phyloP scores from a whole-genome alignment of 805 yeast genomes.

The Starmerella apis region DNA sequence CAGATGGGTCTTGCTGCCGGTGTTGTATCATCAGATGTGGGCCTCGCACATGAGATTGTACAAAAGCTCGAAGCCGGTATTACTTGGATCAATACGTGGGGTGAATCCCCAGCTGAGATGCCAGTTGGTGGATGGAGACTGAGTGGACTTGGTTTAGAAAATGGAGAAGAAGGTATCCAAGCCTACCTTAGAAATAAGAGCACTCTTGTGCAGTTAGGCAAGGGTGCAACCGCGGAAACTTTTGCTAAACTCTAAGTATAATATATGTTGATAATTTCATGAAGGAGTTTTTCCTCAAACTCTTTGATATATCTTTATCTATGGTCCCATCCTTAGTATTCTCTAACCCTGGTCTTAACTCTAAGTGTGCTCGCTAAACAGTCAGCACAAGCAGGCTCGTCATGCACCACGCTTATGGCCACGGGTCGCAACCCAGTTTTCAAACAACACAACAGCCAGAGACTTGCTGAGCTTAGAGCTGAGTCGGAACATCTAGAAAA shows the following conservation, averaged over 20 bases:
- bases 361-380: no score
- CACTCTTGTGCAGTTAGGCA: slow-evolving; percentile 49
- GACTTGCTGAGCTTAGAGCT: no score
- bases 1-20: slow-evolving; percentile 72
- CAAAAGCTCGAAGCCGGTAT: slow-evolving; percentile 51
- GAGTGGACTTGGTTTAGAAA: slow-evolving; percentile 68
- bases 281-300: no score
- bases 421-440: no score
- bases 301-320: no score
- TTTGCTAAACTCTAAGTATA: slow-evolving; percentile 12
- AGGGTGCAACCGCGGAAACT: slow-evolving; percentile 16
- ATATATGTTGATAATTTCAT: no score
- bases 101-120: slow-evolving; percentile 50
- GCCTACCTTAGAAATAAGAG: slow-evolving; percentile 65
- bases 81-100: slow-evolving; percentile 56
- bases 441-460: no score
- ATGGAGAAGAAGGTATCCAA: slow-evolving; percentile 60
- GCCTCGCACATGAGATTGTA: slow-evolving; percentile 53
- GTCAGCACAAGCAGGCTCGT: no score
- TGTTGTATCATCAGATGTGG: slow-evolving; percentile 56
- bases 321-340: no score
- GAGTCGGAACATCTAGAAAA: no score
- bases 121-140: slow-evolving; percentile 73
- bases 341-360: no score
- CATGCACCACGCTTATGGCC: no score